Evolutionary conservation across 2,329 filamentous ascomycete species (phyloP).

Genomic region (Alternaria arborescens): DNA sequence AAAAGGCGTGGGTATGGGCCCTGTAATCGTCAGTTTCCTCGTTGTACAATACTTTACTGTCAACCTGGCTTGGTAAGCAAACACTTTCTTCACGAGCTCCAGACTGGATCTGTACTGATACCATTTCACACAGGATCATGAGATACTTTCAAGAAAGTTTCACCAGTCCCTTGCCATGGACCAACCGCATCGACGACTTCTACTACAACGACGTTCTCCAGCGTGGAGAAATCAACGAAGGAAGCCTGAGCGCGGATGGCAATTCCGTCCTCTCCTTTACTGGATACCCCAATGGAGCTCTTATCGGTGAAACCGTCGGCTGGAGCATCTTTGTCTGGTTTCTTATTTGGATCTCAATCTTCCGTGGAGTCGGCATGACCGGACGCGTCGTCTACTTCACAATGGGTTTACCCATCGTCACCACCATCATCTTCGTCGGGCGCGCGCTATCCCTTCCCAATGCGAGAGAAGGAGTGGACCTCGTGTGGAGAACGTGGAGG

Average conservation of each 20-base stretch:
- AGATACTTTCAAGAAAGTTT: slow-evolving; percentile 66
- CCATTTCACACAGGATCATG: slow-evolving; percentile 57
- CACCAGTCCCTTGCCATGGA: slow-evolving; percentile 64
- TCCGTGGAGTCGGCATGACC: slow-evolving; percentile 66
- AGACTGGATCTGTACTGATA: not conserved
- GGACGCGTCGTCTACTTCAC: slow-evolving; percentile 69
- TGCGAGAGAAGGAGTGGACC: slow-evolving; percentile 61
- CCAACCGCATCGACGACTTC: slow-evolving; percentile 60
- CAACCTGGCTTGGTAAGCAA: slow-evolving; percentile 58
- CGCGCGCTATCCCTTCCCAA: slow-evolving; percentile 64
- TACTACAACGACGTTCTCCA: slow-evolving; percentile 60
- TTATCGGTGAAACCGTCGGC: slow-evolving; percentile 66
- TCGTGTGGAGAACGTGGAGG: slow-evolving; percentile 61
- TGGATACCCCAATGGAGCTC: slow-evolving; percentile 56
- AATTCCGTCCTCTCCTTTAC: slow-evolving; percentile 55
- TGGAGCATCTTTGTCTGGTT: slow-evolving; percentile 69
- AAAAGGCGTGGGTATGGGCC: slow-evolving; percentile 63
- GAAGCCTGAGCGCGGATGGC: slow-evolving; percentile 45
- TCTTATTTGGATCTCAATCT: slow-evolving; percentile 67
- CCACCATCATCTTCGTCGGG: slow-evolving; percentile 65
- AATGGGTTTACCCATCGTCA: slow-evolving; percentile 67
- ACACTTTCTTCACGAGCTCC: not conserved
- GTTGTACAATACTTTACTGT: slow-evolving; percentile 67
- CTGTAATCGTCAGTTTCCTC: slow-evolving; percentile 60
- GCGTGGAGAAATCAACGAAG: slow-evolving; percentile 56